Evolutionary conservation across 371 early-diverging fungal species (phyloP), one percentile per base, ranked within the genome.

Genomic region (Circinella umbellata): DNA sequence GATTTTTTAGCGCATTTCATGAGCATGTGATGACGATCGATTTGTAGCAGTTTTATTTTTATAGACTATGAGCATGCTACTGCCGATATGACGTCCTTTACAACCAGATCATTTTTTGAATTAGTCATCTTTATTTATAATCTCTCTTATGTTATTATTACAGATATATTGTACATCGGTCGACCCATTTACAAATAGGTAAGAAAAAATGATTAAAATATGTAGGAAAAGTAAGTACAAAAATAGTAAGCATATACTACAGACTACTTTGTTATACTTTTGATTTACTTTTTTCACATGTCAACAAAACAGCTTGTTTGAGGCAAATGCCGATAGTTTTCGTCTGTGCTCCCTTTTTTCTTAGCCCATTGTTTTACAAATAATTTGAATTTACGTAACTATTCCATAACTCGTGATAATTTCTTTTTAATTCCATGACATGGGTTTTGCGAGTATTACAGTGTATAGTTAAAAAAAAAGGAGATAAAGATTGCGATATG

Each of bases 1-100:
- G 57, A 57, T 57, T 57, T 27, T 34, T 42, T 42, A 42, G 9
- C 42, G 42, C 42, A 42, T 9, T 11, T 42, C 42, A 9, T 57
- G n/a, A 57, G 57, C 57, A 57, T 57, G 57, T 57, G 57, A 57
- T 27, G 57, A 18, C 57, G 57, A 57, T 57, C 57, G 53, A 42
- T 42, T 42, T 11, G 42, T 2, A 11, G 42, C 42, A 42, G 3
- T 9, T 42, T 42, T 42, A 9, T 42, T 42, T 9, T 27, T 27
- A 27, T 27, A 27, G 27, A 27, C 27, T 27, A 27, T 27, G 27
- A 27, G 27, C 27, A 27, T 27, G 27, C 2, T 27, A 27, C 27
- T 27, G 27, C 27, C 2, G 2, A 2, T 27, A 27, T 27, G 27
- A 27, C 27, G 27, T 27, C 27, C 27, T 27, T 27, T 15, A 15